Conservation (phyloP, 108 stramenopile genomes). For the Nitzschia inconspicua region DNA sequence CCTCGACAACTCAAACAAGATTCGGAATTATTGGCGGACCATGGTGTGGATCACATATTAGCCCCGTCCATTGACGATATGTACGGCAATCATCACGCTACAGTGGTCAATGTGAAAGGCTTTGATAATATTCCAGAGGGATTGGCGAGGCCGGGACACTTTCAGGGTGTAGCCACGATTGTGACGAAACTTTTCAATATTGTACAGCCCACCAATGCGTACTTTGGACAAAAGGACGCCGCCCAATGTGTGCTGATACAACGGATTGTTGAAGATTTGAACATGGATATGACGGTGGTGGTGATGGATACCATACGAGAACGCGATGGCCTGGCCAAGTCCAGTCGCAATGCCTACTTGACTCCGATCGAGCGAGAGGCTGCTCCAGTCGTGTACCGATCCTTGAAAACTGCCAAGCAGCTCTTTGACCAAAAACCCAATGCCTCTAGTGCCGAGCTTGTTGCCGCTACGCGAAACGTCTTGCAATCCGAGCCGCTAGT, state of each 20-base stretch:
- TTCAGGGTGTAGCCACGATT: slow-evolving; percentile 96
- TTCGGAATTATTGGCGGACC: slow-evolving; percentile 46
- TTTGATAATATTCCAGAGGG: slow-evolving; percentile 86
- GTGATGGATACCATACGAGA: slow-evolving; percentile 85
- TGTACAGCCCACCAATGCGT: slow-evolving; percentile 87
- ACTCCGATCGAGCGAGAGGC: slow-evolving; percentile 64
- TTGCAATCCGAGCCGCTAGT: slow-evolving; percentile 74
- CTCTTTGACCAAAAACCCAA: slow-evolving; percentile 18
- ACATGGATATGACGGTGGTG: slow-evolving; percentile 73
- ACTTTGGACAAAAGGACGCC: slow-evolving; percentile 99
- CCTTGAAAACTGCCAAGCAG: slow-evolving; percentile 63
- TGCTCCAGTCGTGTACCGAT: slow-evolving; percentile 78
- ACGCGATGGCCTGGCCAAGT: slow-evolving; percentile 93
- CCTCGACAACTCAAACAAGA: slow-evolving; percentile 90
- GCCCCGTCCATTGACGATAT: slow-evolving; percentile 61
- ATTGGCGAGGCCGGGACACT: slow-evolving; percentile 83
- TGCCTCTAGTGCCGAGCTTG: slow-evolving; percentile 21
- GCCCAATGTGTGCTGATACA: slow-evolving; percentile 90
- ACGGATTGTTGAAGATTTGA: slow-evolving; percentile 82
- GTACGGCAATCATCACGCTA: slow-evolving; percentile 74
- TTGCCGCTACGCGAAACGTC: slow-evolving; percentile 32
- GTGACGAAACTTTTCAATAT: slow-evolving; percentile 98
- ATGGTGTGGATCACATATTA: slow-evolving; percentile 84
- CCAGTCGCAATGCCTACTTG: slow-evolving; percentile 95
- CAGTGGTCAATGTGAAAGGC: slow-evolving; percentile 69